A percentile compares a stretch with the other conserved stretches of the same genome.
These are phyloP conservation scores for Diaporthe helianthi DNA, from an alignment of 2,329 filamentous ascomycete genomes.

Conservation along the genomic window DNA sequence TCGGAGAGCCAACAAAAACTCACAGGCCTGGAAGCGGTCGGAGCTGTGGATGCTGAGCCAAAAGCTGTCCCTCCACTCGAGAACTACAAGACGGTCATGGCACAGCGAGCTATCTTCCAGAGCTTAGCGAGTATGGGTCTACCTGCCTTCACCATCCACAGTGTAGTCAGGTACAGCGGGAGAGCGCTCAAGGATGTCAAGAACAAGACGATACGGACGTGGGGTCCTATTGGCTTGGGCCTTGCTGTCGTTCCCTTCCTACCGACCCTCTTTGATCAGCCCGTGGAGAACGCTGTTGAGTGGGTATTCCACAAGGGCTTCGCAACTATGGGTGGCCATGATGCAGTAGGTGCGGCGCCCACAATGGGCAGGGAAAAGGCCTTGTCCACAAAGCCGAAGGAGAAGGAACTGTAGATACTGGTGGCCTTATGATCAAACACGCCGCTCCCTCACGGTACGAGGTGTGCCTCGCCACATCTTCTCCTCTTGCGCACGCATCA, in stretches of 20 bases:
- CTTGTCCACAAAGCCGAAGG: slow-evolving; percentile 51
- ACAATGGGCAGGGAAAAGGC: slow-evolving; percentile 59
- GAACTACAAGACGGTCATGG: slow-evolving; percentile 91
- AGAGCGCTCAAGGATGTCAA: slow-evolving; percentile 83
- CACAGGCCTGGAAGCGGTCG: slow-evolving; percentile 50
- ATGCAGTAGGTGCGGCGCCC: slow-evolving; percentile 62
- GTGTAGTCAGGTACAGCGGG: slow-evolving; percentile 88
- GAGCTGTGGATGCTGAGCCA: slow-evolving; percentile 41
- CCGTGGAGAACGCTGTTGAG: slow-evolving; percentile 90
- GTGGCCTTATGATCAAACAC: background rate
- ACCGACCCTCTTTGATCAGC: slow-evolving; percentile 86
- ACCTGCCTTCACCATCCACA: slow-evolving; percentile 93
- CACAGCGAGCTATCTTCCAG: slow-evolving; percentile 90
- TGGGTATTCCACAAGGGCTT: slow-evolving; percentile 89
- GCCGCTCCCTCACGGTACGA: slow-evolving; percentile 9
- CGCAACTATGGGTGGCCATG: slow-evolving; percentile 70
- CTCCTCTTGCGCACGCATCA: slow-evolving; percentile 11
- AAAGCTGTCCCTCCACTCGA: slow-evolving; percentile 73
- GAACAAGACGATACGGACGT: slow-evolving; percentile 78
- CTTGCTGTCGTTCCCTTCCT: slow-evolving; percentile 81
- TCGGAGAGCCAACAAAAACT: slow-evolving; percentile 56
- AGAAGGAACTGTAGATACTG: slow-evolving; percentile 50
- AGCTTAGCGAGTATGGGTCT: slow-evolving; percentile 90
- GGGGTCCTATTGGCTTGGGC: slow-evolving; percentile 88
- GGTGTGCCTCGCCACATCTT: background rate